Conservation (phyloP, 116 monocot species). For the Posidonia oceanica region DNA sequence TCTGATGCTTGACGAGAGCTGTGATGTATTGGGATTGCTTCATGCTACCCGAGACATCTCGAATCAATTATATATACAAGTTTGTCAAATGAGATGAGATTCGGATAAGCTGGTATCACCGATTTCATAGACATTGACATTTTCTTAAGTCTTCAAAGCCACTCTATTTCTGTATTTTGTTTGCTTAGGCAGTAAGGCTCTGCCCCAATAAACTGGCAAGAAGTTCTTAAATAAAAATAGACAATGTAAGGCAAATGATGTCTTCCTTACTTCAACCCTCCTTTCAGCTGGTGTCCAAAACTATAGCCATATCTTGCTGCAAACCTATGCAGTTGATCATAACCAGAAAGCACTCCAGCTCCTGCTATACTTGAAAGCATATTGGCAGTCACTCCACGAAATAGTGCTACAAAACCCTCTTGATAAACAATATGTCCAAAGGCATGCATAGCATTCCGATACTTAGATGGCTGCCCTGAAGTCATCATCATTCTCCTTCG, state of each 20-base stretch:
- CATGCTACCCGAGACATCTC: too few species aligned
- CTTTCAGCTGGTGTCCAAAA: not conserved
- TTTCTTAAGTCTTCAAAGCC: too few species aligned
- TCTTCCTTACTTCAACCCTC: not conserved
- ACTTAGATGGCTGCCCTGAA: constrained; percentile 68
- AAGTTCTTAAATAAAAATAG: not conserved
- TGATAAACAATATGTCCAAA: constrained; percentile 38
- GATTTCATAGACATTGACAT: too few species aligned
- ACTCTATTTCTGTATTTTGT: too few species aligned
- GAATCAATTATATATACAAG: too few species aligned
- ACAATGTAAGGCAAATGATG: too few species aligned
- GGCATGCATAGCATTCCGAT: constrained; percentile 44
- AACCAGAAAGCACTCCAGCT: constrained; percentile 81
- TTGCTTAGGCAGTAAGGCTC: too few species aligned
- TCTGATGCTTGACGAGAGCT: not conserved
- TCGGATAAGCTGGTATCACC: too few species aligned
- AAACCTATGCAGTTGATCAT: constrained; percentile 63
- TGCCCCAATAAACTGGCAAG: too few species aligned
- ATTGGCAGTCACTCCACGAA: constrained; percentile 75
- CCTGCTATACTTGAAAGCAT: constrained; percentile 94
- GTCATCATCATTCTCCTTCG: constrained; percentile 96
- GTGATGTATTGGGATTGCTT: too few species aligned
- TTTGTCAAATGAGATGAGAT: too few species aligned
- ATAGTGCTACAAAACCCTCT: constrained; percentile 60
- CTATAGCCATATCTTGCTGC: constrained; percentile 9